A percentile compares a stretch with the other conserved stretches of the same genome.
Conservation (phyloP, 306 rosid genomes). For the Lathyrus sativus region DNA sequence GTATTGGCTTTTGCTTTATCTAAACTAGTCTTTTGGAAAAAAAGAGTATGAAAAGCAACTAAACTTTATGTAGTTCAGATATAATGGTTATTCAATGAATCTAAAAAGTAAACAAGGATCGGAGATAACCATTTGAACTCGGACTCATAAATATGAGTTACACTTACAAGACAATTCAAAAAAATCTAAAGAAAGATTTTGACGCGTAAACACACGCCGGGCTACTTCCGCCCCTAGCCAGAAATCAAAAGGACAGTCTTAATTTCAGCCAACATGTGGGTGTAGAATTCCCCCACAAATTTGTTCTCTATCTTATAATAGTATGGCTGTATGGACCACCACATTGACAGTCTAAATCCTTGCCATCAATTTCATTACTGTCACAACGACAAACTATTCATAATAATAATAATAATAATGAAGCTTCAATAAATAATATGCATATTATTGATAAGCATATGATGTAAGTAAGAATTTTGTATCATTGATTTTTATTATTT, state of each 20-base stretch:
- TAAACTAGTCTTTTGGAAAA: slow-evolving; percentile 3
- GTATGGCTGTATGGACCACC: slow-evolving; percentile 23
- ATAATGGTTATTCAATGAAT: no score
- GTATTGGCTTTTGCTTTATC: neutral
- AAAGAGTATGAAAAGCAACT: neutral
- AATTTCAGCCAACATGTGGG: neutral
- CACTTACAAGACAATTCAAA: neutral
- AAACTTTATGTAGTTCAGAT: neutral
- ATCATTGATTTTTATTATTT: neutral
- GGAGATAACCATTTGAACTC: neutral
- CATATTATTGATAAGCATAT: neutral
- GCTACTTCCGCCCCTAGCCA: neutral
- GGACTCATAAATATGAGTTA: neutral
- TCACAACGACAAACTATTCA: neutral
- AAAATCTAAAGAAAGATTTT: neutral
- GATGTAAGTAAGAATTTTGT: neutral
- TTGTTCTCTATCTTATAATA: neutral
- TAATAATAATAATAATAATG: no score
- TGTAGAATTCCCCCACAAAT: neutral
- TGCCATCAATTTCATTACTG: slow-evolving; percentile 19
- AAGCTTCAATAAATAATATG: slow-evolving; percentile 18
- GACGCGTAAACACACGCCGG: neutral
- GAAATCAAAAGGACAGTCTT: neutral
- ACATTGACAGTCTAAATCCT: slow-evolving; percentile 14
- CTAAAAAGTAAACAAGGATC: no score